Evolutionary conservation across 1,284 basidiomycete species (phyloP), one percentile per base, ranked within the genome.

Genomic region (Boletellus dicymbophilus): DNA sequence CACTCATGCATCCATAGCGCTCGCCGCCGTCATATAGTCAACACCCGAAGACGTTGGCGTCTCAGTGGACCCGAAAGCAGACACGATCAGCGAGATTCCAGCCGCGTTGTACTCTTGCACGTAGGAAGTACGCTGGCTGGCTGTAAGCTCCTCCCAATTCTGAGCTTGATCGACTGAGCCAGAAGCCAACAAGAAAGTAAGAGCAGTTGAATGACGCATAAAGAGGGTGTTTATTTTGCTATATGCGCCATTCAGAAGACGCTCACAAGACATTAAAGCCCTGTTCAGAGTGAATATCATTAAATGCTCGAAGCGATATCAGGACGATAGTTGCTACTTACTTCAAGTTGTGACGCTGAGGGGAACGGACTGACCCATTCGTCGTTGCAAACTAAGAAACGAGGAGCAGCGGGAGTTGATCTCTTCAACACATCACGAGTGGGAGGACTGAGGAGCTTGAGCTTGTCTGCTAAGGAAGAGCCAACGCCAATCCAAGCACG

Each of bases 51-150:
- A 68, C 11, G 80, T 81, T 6, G 82, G 82, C 1, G 56, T 54
- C 34, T 70, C 66, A 4, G 62, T 66, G 11, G 68, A 70, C 9
- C 83, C 84, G 52, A 85, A 85, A 3, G 69, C 71, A 22, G 81
- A 79, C 3, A 84, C 81, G 3, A 84, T 68, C 26, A 84, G 58
- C 26, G 76, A 78, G 48, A 84, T 80, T 9, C 81, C 82, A 6
- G 81, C 82, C 7, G 74, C 72, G 10, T 70, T 72, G 56, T 84
- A 84, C 52, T 80, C 70, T 0, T 72, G 56, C 53, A 81, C 72
- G 56, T 77, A 69, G 12, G 71, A 59, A 23, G 72, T 54, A 25
- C 81, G 73, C 41, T 79, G 62, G 20, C 64, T 58, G 25, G 62
- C 68, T 15, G 71, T 72, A 21, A 83, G 65, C n/a, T 61, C 47